A percentile compares a stretch with the other conserved stretches of the same genome.
Evolutionary conservation across 257 asterid genomes (phyloP).

Genomic region (Orobanche coerulescens): DNA sequence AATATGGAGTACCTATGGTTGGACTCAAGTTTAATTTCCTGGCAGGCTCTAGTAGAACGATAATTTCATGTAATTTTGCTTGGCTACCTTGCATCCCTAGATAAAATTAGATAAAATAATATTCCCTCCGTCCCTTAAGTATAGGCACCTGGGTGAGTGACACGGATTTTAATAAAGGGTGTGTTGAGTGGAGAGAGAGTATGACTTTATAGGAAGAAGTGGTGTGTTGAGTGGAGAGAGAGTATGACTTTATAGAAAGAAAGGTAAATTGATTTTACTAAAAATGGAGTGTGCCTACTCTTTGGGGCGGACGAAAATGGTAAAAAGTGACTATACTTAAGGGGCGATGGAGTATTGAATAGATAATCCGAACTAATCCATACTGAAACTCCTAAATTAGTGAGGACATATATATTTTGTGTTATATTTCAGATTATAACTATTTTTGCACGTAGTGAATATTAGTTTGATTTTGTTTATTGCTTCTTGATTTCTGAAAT

Average conservation of each 20-base stretch:
- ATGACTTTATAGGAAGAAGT: too few species aligned
- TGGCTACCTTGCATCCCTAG: neutral
- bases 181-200: too few species aligned
- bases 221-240: too few species aligned
- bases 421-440: neutral
- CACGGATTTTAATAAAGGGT: too few species aligned
- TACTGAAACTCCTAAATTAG: neutral
- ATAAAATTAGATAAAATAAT: neutral
- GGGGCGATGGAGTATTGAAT: too few species aligned
- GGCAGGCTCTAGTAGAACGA: neutral
- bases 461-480: neutral
- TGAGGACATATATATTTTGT: neutral
- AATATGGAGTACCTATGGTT: neutral
- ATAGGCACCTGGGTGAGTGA: too few species aligned
- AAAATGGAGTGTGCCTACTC: too few species aligned
- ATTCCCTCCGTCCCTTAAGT: too few species aligned
- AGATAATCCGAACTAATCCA: neutral
- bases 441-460: neutral
- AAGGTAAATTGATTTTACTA: too few species aligned
- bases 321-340: too few species aligned
- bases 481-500: neutral
- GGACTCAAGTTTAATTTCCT: neutral
- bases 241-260: too few species aligned
- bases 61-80: neutral
- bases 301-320: too few species aligned